A percentile compares a stretch with the other conserved stretches of the same genome.
Conservation (phyloP, 208 protist species). For the Wallacemonas sp. region DNA sequence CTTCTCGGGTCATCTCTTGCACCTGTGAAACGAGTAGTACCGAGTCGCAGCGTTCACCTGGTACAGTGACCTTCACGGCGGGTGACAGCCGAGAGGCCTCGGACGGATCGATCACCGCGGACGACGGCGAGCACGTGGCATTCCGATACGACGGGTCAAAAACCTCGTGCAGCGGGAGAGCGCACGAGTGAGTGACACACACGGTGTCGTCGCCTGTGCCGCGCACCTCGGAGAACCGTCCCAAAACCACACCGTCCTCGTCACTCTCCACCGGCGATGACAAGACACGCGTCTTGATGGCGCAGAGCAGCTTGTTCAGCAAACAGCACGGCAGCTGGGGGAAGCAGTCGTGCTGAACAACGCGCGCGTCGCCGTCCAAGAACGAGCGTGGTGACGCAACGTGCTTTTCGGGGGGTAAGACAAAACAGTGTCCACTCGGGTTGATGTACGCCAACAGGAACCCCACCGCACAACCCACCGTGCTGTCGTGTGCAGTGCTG, state of each 20-base stretch:
- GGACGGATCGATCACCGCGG: no score
- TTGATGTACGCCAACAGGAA: conserved; percentile 19
- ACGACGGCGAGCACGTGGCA: no score
- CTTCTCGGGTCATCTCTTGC: no score
- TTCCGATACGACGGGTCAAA: no score
- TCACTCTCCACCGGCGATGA: neutral
- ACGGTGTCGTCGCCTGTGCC: neutral
- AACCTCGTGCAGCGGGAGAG: no score
- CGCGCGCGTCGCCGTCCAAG: neutral
- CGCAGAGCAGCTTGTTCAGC: neutral
- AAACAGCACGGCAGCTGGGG: neutral
- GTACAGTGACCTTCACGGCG: no score
- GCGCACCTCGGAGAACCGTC: no score
- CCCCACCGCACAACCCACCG: no score
- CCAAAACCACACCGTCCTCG: no score
- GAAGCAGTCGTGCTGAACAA: neutral
- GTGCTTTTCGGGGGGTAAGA: neutral
- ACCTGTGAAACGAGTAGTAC: no score
- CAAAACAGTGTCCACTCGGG: conserved; percentile 12
- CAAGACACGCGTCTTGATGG: neutral
- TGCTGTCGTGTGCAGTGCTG: neutral
- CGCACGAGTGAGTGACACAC: neutral
- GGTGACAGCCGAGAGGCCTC: no score
- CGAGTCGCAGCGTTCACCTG: no score
- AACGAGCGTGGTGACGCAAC: neutral